Conservation (phyloP, 148 eudicot species). For the Limonium bicolor region DNA sequence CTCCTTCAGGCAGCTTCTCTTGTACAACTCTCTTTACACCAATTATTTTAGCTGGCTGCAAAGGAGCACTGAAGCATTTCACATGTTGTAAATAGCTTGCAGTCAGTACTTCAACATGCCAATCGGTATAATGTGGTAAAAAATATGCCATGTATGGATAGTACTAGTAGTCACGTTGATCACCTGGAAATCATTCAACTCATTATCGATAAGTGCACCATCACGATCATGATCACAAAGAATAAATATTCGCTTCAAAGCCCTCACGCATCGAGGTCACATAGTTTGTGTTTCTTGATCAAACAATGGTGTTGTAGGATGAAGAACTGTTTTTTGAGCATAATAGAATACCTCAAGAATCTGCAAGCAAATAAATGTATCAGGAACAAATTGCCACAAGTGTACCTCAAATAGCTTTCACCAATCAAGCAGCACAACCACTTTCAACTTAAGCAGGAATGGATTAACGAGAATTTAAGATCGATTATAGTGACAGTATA, state of each 20-base stretch:
- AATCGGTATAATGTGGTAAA: not conserved
- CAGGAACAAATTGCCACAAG: too few relatives aligned
- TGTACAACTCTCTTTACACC: conserved; percentile 95
- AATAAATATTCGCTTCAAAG: conserved; percentile 86
- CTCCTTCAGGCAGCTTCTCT: conserved; percentile 86
- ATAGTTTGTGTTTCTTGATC: conserved; percentile 89
- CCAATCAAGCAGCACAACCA: too few relatives aligned
- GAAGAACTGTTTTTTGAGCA: conserved; percentile 94
- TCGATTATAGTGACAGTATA: too few relatives aligned
- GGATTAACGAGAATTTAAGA: too few relatives aligned
- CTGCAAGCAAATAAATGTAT: conserved; percentile 45
- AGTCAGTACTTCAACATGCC: not conserved
- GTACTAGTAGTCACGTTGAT: not conserved
- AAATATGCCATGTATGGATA: not conserved
- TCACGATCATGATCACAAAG: conserved; percentile 85
- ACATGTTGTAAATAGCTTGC: conserved; percentile 39
- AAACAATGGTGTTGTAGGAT: conserved; percentile 87
- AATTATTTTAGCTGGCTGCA: conserved; percentile 80
- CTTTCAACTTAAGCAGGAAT: too few relatives aligned
- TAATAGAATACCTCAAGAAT: conserved; percentile 91
- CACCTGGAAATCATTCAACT: conserved; percentile 95
- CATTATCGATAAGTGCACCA: conserved; percentile 93
- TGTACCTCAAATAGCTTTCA: too few relatives aligned
- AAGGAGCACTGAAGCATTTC: conserved; percentile 90
- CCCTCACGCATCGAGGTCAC: conserved; percentile 82